Evolutionary conservation across 495 filamentous ascomycete genomes (phyloP), one percentile per base, ranked within the genome.

Genomic region (Chaetomidium leptoderma): DNA sequence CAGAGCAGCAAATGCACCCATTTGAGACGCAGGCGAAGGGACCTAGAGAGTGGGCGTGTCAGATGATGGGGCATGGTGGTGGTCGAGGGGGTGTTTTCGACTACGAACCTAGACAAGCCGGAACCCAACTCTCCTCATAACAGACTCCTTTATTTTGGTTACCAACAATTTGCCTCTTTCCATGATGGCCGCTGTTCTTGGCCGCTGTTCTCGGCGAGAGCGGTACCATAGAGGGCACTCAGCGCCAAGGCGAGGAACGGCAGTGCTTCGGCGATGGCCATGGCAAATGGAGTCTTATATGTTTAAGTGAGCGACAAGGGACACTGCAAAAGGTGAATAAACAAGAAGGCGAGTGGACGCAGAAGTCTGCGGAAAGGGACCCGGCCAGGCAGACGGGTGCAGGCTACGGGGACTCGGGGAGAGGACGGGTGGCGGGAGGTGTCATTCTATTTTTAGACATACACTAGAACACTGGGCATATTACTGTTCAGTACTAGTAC

Each of bases 1-100:
- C 55, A 17, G 55, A 51, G 56, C 60, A 63, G 60, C 60, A 63
- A 26, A 55, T 40, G 8, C 44, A 51, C 1, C 60, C 60, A 0
- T 51, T 45, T 4, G 55, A 51, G 19, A 63, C 44, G 45, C 60
- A 63, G 23, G 44, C 9, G 14, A 59, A 55, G 36, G 26, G 19
- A 4, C 60, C 60, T 63, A 33, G 4, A 8, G 2, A 4, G 21
- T 14, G 10, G 8, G 5, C 21, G 2, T 29, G 21, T 32, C 10
- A 43, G 17, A 29, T 10, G 17, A 29, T 10, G 4, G n/a, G 19
- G 2, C 16, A n/a, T 7, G 16, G 14, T 24, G 23, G 21, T 13
- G 27, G 8, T 16, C 16, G 8, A 40, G 19, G 6, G 19, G 29
- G 24, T 5, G 14, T 6, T 9, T 4, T 11, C 23, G 1, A 55